These are phyloP conservation scores for Sarocladium strictum DNA, from an alignment of 2,329 filamentous ascomycete species.

Conservation along the genomic window DNA sequence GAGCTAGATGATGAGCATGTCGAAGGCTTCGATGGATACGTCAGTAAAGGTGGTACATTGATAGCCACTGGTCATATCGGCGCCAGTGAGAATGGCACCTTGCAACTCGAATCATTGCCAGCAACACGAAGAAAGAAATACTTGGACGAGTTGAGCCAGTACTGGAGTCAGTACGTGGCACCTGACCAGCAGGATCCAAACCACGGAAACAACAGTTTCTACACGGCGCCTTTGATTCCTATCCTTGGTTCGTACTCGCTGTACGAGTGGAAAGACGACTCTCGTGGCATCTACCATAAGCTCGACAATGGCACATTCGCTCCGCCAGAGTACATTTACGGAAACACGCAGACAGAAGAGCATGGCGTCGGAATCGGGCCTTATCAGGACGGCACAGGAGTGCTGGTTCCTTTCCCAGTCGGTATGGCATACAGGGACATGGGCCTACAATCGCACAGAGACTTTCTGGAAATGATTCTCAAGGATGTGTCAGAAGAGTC, in stretches of 20 bases:
- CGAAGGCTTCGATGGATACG: slow-evolving; percentile 13
- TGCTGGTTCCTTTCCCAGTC: slow-evolving; percentile 11
- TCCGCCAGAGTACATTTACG: slow-evolving; percentile 14
- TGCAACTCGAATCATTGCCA: slow-evolving; percentile 13
- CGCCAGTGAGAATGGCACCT: slow-evolving; percentile 4
- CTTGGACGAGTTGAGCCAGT: background rate
- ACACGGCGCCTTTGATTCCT: slow-evolving; percentile 13
- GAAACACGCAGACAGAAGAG: slow-evolving; percentile 12
- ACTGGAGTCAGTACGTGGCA: slow-evolving; percentile 12
- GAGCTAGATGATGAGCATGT: slow-evolving; percentile 5
- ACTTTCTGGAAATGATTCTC: slow-evolving; percentile 10
- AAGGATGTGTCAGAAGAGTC: background rate
- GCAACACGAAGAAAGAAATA: slow-evolving; percentile 5
- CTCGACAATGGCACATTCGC: slow-evolving; percentile 12
- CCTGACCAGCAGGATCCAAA: slow-evolving; percentile 10
- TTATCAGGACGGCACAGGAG: slow-evolving; percentile 8
- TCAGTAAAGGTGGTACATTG: slow-evolving; percentile 11
- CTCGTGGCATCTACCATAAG: slow-evolving; percentile 9
- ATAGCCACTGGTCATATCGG: slow-evolving; percentile 13
- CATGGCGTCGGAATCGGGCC: slow-evolving; percentile 11
- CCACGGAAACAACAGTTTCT: slow-evolving; percentile 10
- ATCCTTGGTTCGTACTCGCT: slow-evolving; percentile 11
- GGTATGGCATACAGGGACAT: slow-evolving; percentile 12
- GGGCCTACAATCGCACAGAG: slow-evolving; percentile 11
- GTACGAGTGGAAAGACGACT: slow-evolving; percentile 13